Evolutionary conservation across 371 early-diverging fungal species (phyloP).

Genomic region (Mortierella sp.): DNA sequence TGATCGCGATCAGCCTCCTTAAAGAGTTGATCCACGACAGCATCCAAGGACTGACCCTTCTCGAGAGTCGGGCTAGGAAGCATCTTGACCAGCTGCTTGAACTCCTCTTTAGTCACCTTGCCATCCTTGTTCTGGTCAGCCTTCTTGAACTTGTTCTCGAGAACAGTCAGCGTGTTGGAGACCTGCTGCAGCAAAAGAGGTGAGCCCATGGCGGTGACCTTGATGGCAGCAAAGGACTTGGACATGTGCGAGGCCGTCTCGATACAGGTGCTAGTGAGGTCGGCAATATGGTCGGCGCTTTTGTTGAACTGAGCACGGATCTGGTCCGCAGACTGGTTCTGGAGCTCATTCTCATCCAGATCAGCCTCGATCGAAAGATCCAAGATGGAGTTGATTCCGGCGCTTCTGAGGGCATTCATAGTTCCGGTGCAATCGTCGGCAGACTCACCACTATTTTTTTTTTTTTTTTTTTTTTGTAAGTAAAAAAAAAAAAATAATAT

Average conservation of each 20-base stretch:
- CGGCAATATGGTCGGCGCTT: constrained; percentile 73
- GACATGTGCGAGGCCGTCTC: constrained; percentile 75
- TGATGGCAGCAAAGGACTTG: constrained; percentile 85
- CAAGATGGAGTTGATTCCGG: constrained; percentile 87
- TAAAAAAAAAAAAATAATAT: not conserved
- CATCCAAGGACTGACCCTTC: constrained; percentile 36
- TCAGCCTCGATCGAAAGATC: constrained; percentile 94
- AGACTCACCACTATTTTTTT: constrained; percentile 91
- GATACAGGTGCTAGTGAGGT: constrained; percentile 72
- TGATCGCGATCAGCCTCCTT: constrained; percentile 62
- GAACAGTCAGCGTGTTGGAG: constrained; percentile 63
- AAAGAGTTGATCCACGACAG: constrained; percentile 52
- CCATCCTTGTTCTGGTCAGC: constrained; percentile 64
- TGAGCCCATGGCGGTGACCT: constrained; percentile 88
- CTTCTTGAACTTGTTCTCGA: constrained; percentile 58
- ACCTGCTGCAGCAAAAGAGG: constrained; percentile 81
- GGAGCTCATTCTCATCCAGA: constrained; percentile 65
- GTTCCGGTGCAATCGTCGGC: constrained; percentile 86
- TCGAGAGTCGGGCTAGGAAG: constrained; percentile 55
- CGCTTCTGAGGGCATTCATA: constrained; percentile 76
- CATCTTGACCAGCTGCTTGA: constrained; percentile 51
- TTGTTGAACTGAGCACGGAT: constrained; percentile 52
- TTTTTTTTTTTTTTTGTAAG: too few species aligned
- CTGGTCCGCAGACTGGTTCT: constrained; percentile 53
- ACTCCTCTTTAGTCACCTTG: constrained; percentile 53